Base-by-base conservation (phyloP, 345 rosid genomes). In the Eucalyptus paniculata region DNA sequence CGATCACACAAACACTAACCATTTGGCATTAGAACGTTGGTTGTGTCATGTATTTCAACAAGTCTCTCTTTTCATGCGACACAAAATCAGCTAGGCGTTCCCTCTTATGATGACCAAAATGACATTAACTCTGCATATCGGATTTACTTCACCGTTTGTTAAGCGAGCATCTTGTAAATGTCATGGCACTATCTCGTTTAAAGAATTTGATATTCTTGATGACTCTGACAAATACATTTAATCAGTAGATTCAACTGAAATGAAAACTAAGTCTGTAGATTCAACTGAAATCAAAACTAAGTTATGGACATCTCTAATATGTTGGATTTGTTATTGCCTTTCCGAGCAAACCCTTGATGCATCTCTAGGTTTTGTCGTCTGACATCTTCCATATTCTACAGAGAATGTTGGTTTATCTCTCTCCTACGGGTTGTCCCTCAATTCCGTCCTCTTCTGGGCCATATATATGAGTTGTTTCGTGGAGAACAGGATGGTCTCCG, bases 391-490 rank as follows among this genome's bases (percentile, higher is more conserved):
- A 26, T 56, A 37, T 87, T 58, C 50, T 91, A 93, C 91, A 97
- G 99, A 96, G 90, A 95, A 97, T 72, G 97, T 97, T 51, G 99
- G 99, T 15, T 81, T 97, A 89, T 94, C 99, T 24, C 99, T 97
- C 77, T 97, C 99, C 5, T 97, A 97, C 10, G 99, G 99, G 32
- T 67, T 97, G 91, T 97, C 99, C 65, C 94, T 97, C 93, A 97
- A 97, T 88, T 92, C 89, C 83, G 97, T 96, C 88, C 91, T 97
- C 92, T 97, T 96, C 91, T 96, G 93, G 94, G 92, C 97, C 77
- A 93, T 97, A 89, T 95, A 97, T 85, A 60, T 93, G 94, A 97
- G 98, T 91, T 97, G 99, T 92, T 94, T 95, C 58, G 98, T 97
- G 40, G 99, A 98, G 90, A 98, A 98, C 91, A 92, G 94, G 90